Conservation (phyloP, 1,284 basidiomycete genomes). For the Volvariella volvacea region DNA sequence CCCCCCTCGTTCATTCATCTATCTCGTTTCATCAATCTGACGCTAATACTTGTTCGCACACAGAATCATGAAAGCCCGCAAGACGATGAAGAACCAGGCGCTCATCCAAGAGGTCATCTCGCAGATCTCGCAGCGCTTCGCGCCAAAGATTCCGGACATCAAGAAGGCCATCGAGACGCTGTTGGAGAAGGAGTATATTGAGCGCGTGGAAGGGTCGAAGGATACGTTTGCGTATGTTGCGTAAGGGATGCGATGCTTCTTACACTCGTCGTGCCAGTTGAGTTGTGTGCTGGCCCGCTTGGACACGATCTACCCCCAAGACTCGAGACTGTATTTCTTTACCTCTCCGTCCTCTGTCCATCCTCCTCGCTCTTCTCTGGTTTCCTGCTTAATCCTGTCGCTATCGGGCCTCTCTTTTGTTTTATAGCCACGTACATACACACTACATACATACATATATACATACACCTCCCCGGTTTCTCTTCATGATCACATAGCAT, state of each 20-base stretch:
- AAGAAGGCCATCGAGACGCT: slow-evolving; percentile 97
- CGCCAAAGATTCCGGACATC: slow-evolving; percentile 88
- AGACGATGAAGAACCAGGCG: slow-evolving; percentile 95
- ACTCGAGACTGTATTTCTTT: too few relatives aligned
- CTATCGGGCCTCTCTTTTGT: too few relatives aligned
- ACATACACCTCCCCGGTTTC: too few relatives aligned
- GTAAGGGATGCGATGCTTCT: slow-evolving; percentile 26
- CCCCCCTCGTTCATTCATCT: slow-evolving; percentile 4
- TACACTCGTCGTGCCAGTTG: too few relatives aligned
- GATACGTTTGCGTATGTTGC: slow-evolving; percentile 78
- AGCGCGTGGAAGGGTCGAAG: slow-evolving; percentile 80
- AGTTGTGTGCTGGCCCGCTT: too few relatives aligned
- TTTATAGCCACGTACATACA: too few relatives aligned
- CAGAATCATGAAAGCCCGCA: slow-evolving; percentile 97
- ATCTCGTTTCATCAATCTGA: slow-evolving; percentile 2
- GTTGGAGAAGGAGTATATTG: slow-evolving; percentile 97
- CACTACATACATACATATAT: too few relatives aligned
- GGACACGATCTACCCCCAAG: too few relatives aligned
- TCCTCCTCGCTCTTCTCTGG: too few relatives aligned
- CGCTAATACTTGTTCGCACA: slow-evolving; percentile 1
- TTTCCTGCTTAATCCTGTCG: too few relatives aligned
- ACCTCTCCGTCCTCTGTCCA: too few relatives aligned
- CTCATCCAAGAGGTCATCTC: slow-evolving; percentile 93
- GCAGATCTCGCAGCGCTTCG: slow-evolving; percentile 85
- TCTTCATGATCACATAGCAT: too few relatives aligned